These are phyloP conservation scores for thale cress (Arabidopsis thaliana) DNA, from an alignment of 345 rosid genomes.

Conservation along the genomic window TAIR10.1 NC_003071.7:19366001-19366500, in stretches of 20 bases:
- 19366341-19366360: neutral
- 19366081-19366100: neutral
- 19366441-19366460: neutral
- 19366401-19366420: neutral
- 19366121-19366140: neutral
- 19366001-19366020: slow-evolving; percentile 45
- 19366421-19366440: neutral
- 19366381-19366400: slow-evolving; percentile 34
- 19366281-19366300: slow-evolving; percentile 29
- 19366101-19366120: neutral
- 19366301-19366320: slow-evolving; percentile 11
- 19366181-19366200: slow-evolving; percentile 28
- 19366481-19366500: neutral
- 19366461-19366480: slow-evolving; percentile 10
- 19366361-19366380: slow-evolving; percentile 45
- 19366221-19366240: slow-evolving; percentile 27
- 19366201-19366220: neutral
- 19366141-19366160: neutral
- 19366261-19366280: slow-evolving; percentile 43
- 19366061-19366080: slow-evolving; percentile 9
- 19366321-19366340: neutral
- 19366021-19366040: slow-evolving; percentile 44
- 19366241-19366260: slow-evolving; percentile 5
- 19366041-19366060: slow-evolving; percentile 23
- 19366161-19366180: slow-evolving; percentile 39